phyloP scores from a whole-genome alignment of 2,329 filamentous ascomycete genomes.

The Xylaria polymorpha region DNA sequence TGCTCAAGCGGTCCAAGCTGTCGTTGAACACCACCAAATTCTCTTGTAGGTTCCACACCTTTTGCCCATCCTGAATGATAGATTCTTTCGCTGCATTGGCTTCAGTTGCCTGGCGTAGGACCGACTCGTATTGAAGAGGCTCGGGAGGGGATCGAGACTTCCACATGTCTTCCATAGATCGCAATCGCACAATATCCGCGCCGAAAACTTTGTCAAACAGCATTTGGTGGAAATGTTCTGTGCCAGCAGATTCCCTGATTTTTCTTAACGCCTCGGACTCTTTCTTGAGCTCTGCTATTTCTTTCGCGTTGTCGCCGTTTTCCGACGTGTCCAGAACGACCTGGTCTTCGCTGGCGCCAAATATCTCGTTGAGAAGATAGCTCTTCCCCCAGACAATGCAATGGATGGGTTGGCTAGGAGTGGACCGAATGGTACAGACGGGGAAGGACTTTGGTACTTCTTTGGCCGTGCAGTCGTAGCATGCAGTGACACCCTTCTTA shows the following conservation, averaged over 20 bases:
- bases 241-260: slow-evolving; percentile 85
- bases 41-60: slow-evolving; percentile 82
- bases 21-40: slow-evolving; percentile 89
- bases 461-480: slow-evolving; percentile 94
- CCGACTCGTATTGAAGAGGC: slow-evolving; percentile 74
- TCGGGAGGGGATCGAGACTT: slow-evolving; percentile 81
- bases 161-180: slow-evolving; percentile 97
- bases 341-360: slow-evolving; percentile 90
- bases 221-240: slow-evolving; percentile 77
- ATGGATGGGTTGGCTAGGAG: slow-evolving; percentile 94
- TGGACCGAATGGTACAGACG: slow-evolving; percentile 96
- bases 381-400: slow-evolving; percentile 99
- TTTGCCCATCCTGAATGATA: slow-evolving; percentile 75
- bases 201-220: slow-evolving; percentile 95
- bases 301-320: slow-evolving; percentile 83
- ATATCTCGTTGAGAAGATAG: slow-evolving; percentile 94
- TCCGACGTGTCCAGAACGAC: slow-evolving; percentile 81
- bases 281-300: slow-evolving; percentile 87
- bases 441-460: slow-evolving; percentile 92
- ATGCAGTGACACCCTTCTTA: slow-evolving; percentile 89
- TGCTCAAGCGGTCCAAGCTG: slow-evolving; percentile 81
- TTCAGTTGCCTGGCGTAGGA: slow-evolving; percentile 64
- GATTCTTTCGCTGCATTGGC: slow-evolving; percentile 65
- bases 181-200: slow-evolving; percentile 82
- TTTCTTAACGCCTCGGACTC: slow-evolving; percentile 86